Conservation (phyloP, 202 grass and related monocot genomes). For the Saccharum hybrid region DNA sequence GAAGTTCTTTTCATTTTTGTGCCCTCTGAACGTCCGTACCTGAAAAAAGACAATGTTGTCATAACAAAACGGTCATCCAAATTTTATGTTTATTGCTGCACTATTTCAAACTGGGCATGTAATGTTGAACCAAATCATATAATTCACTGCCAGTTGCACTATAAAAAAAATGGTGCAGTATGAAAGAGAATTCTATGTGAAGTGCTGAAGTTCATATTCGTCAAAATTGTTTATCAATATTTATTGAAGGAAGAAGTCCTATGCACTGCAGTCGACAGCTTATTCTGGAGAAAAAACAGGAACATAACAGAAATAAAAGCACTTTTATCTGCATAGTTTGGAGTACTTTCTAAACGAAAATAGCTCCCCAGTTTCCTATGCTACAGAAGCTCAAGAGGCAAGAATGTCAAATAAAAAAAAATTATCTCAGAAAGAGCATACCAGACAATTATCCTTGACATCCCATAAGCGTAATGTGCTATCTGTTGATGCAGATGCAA, state of each 20-base stretch:
- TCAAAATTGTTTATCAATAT: neutral
- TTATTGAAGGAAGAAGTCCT: neutral
- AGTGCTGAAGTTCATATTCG: constrained; percentile 28
- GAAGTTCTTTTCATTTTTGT: constrained; percentile 99
- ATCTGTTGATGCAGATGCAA: constrained; percentile 97
- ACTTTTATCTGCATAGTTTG: neutral
- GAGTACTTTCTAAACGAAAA: constrained; percentile 9
- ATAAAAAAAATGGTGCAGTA: neutral
- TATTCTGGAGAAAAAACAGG: constrained; percentile 10
- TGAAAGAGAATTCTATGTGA: constrained; percentile 1
- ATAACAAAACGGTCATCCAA: constrained; percentile 32
- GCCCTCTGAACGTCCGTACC: constrained; percentile 96
- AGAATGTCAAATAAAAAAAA: constrained; percentile 24
- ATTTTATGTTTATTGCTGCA: neutral
- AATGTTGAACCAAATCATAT: neutral
- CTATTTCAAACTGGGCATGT: neutral
- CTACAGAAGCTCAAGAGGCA: neutral
- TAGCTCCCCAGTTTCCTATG: neutral
- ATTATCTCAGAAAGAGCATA: constrained; percentile 53
- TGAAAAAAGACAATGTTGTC: constrained; percentile 47
- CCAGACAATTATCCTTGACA: constrained; percentile 85
- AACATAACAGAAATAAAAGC: neutral
- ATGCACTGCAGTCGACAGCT: neutral
- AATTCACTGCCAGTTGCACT: neutral
- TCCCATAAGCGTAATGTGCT: constrained; percentile 97